Evolutionary conservation across 495 filamentous ascomycete species (phyloP).

Genomic region (Neurospora discreta): DNA sequence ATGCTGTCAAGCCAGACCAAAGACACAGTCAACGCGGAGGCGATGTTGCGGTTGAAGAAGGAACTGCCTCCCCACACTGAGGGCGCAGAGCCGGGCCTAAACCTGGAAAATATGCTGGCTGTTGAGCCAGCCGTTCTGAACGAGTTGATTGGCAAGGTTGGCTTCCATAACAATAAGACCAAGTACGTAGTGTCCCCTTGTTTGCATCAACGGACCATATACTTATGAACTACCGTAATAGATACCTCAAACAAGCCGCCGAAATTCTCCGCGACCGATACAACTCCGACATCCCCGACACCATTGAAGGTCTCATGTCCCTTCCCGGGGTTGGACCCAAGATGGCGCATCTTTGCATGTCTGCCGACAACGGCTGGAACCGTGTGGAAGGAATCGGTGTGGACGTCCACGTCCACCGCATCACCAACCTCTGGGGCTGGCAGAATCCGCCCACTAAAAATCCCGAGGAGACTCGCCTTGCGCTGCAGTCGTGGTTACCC

Average conservation of each 20-base stretch:
- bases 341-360: slow-evolving; percentile 92
- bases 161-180: slow-evolving; percentile 96
- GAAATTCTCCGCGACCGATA: slow-evolving; percentile 58
- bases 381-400: slow-evolving; percentile 52
- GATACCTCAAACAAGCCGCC: slow-evolving; percentile 71
- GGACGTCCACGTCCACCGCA: slow-evolving; percentile 67
- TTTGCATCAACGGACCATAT: background rate
- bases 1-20: slow-evolving; percentile 98
- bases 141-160: slow-evolving; percentile 69
- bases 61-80: slow-evolving; percentile 47
- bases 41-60: slow-evolving; percentile 67
- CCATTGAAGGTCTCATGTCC: slow-evolving; percentile 62
- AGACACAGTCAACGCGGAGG: slow-evolving; percentile 81
- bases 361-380: slow-evolving; percentile 42
- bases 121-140: slow-evolving; percentile 61
- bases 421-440: slow-evolving; percentile 97
- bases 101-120: slow-evolving; percentile 66
- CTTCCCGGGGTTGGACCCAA: slow-evolving; percentile 93
- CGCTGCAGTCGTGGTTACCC: slow-evolving; percentile 77
- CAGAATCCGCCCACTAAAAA: slow-evolving; percentile 53
- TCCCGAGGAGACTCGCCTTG: slow-evolving; percentile 74
- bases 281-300: slow-evolving; percentile 70
- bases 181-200: slow-evolving; percentile 24
- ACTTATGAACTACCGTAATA: background rate
- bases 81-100: slow-evolving; percentile 41